A percentile compares a stretch with the other conserved stretches of the same genome.
These are phyloP conservation scores for Euphorbia lathyris DNA, from an alignment of 345 rosid genomes.

Conservation along the genomic window DNA sequence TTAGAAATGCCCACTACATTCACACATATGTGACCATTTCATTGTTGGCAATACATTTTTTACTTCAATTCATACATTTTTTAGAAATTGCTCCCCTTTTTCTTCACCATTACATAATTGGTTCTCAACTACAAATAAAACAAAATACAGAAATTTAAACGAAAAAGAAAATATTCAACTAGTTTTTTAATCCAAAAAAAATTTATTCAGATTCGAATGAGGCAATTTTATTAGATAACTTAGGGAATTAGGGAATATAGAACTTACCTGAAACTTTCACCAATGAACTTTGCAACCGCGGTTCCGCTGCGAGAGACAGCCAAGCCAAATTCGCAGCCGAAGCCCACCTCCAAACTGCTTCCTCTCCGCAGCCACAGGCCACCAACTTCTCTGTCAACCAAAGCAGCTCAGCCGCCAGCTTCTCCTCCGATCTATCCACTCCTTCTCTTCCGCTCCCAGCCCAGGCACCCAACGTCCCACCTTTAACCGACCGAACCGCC, in stretches of 20 bases:
- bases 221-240: not conserved
- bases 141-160: no score
- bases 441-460: constrained; percentile 37
- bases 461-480: constrained; percentile 27
- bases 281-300: constrained; percentile 63
- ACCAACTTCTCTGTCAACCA: constrained; percentile 79
- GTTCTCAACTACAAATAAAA: no score
- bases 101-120: no score
- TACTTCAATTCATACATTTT: not conserved
- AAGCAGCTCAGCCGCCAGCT: constrained; percentile 76
- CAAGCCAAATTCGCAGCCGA: constrained; percentile 67
- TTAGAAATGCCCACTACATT: not conserved
- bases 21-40: no score
- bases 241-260: not conserved
- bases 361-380: constrained; percentile 62
- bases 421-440: constrained; percentile 46
- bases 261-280: constrained; percentile 65
- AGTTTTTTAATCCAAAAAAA: no score
- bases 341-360: constrained; percentile 80
- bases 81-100: no score
- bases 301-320: constrained; percentile 69
- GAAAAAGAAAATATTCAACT: no score
- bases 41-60: not conserved
- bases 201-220: no score
- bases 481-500: constrained; percentile 40